A percentile compares a stretch with the other conserved stretches of the same genome.
Evolutionary conservation across 2,329 filamentous ascomycete species (phyloP).

Genomic region (Colletotrichum tamarilloi): DNA sequence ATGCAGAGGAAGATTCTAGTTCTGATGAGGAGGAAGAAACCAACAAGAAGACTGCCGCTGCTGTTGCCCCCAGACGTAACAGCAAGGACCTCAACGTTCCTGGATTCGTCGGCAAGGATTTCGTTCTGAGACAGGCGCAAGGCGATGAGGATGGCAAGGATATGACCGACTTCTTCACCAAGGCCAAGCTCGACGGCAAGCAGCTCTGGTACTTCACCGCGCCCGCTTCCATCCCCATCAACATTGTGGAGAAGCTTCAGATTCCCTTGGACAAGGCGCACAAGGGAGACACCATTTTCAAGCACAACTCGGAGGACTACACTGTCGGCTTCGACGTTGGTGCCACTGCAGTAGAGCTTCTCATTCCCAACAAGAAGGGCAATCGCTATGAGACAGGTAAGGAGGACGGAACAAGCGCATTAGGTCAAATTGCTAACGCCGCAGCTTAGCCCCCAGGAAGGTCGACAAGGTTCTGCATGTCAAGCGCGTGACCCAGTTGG

Average conservation of each 20-base stretch:
- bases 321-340: constrained; percentile 65
- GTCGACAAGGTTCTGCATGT: constrained; percentile 73
- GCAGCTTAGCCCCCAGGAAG: constrained; percentile 45
- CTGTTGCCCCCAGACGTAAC: constrained; percentile 43
- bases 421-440: not conserved
- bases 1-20: constrained; percentile 35
- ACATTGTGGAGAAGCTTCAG: constrained; percentile 72
- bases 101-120: constrained; percentile 62
- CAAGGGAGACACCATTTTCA: constrained; percentile 66
- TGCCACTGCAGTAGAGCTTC: constrained; percentile 65
- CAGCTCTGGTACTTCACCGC: constrained; percentile 86
- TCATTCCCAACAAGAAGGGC: constrained; percentile 69
- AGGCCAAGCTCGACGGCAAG: constrained; percentile 72
- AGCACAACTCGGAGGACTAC: constrained; percentile 73
- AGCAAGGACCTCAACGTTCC: constrained; percentile 49
- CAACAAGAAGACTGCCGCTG: constrained; percentile 40
- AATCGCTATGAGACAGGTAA: constrained; percentile 65
- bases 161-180: constrained; percentile 66
- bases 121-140: constrained; percentile 62
- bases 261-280: constrained; percentile 67
- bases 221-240: constrained; percentile 76
- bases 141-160: constrained; percentile 56
- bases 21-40: constrained; percentile 37
- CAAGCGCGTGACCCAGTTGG: constrained; percentile 69
- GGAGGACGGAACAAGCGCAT: constrained; percentile 39